A percentile compares a stretch with the other conserved stretches of the same genome.
Conservation (phyloP, 371 early-diverging fungal species). For the Mucor lusitanicus region DNA sequence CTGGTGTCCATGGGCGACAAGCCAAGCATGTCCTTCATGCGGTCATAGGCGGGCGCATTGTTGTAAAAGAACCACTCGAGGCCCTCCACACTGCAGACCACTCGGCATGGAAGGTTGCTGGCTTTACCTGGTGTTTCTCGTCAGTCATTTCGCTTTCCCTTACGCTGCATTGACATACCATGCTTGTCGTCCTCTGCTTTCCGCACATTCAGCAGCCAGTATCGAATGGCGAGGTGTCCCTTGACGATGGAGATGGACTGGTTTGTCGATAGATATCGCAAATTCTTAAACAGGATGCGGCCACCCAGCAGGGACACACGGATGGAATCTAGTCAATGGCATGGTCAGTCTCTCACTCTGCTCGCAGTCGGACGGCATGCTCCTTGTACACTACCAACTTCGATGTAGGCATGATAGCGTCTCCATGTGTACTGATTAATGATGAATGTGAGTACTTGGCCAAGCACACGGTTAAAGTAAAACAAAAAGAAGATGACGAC, state of each 20-base stretch:
- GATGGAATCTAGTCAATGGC: slow-evolving; percentile 63
- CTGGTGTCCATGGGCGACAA: slow-evolving; percentile 13
- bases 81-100: slow-evolving; percentile 76
- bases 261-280: slow-evolving; percentile 75
- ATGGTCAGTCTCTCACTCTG: no score
- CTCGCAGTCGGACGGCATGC: no score
- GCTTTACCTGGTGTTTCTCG: slow-evolving; percentile 18
- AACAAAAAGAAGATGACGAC: slow-evolving; percentile 79
- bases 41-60: slow-evolving; percentile 73
- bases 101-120: slow-evolving; percentile 56
- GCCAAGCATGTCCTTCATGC: slow-evolving; percentile 62
- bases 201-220: slow-evolving; percentile 74
- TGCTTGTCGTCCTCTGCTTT: slow-evolving; percentile 37
- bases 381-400: slow-evolving; percentile 60
- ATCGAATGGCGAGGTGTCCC: slow-evolving; percentile 78
- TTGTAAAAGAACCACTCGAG: slow-evolving; percentile 88
- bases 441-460: slow-evolving; percentile 62
- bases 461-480: slow-evolving; percentile 74
- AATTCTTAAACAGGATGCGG: slow-evolving; percentile 78
- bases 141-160: not conserved
- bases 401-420: slow-evolving; percentile 68
- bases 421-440: slow-evolving; percentile 77
- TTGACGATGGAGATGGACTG: slow-evolving; percentile 75
- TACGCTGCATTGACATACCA: not conserved
- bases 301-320: slow-evolving; percentile 79